Evolutionary conservation across 1,284 basidiomycete species (phyloP), one percentile per base, ranked within the genome.

Genomic region (Anthracocystis panici-leucophaei): DNA sequence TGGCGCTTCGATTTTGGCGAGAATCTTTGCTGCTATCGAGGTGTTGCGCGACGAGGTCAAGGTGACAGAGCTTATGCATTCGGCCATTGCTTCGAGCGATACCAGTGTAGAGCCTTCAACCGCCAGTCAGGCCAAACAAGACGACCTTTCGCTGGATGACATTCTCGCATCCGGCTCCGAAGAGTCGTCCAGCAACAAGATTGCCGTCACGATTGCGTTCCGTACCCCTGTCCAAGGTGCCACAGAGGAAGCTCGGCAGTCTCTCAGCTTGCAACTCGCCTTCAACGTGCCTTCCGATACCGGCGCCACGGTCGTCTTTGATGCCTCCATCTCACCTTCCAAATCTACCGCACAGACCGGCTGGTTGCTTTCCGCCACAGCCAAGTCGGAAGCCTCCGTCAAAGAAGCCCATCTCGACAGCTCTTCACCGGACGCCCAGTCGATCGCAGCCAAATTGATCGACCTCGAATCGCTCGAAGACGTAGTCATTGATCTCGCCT

Each of bases 1-100:
- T 4, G 31, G 35, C 29, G n/a, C 56, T 21, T 71, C 73, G 8
- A 63, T 54, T 9, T 21, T 65, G 8, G 38, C 69, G 1, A 68
- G 74, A 29, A 40, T 76, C 38, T 76, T 76, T 60, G 65, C 65
- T 14, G 65, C 65, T 11, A 72, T 76, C 44, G 69, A 76, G 46
- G 55, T 65, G 7, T 29, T 76, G 40, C 51, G 74, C 11, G 74
- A 76, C 45, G 74, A 76, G 21, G 54, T 76, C 51, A 65, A 64
- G 50, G 52, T 71, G 41, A 69, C 74, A 5, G 74, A 76, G 57
- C 62, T 76, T 35, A 61, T 68, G 59, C 74, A 65, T 29, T 57
- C 69, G 18, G 69, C 74, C 10, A 53, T 72, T 16, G 48, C 68
- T 40, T 65, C 65, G n/a, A 57, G 57, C 38, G 51, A 53, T n/a